phyloP scores from a whole-genome alignment of 2,329 filamentous ascomycete species.

The Epichloe aotearoae region DNA sequence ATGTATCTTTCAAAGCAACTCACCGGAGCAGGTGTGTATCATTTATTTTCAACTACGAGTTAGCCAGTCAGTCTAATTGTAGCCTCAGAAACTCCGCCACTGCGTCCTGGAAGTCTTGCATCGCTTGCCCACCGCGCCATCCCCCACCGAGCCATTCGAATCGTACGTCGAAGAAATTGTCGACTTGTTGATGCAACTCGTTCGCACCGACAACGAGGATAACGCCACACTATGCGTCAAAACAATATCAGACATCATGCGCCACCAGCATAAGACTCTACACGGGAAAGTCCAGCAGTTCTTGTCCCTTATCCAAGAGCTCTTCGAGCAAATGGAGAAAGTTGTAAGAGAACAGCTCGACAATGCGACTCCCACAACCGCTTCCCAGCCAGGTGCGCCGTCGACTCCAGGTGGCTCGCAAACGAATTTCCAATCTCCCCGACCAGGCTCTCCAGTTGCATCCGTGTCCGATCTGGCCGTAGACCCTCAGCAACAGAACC shows the following conservation, averaged over 20 bases:
- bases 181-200: conserved; percentile 77
- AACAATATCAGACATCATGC: conserved; percentile 91
- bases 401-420: conserved; percentile 53
- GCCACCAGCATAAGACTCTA: conserved; percentile 78
- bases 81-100: conserved; percentile 65
- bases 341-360: conserved; percentile 95
- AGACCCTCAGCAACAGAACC: conserved; percentile 67
- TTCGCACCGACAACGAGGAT: conserved; percentile 90
- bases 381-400: conserved; percentile 42
- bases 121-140: conserved; percentile 59
- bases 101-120: conserved; percentile 91
- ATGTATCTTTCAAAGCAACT: conserved; percentile 83
- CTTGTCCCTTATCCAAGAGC: conserved; percentile 80
- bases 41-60: background rate
- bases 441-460: conserved; percentile 79
- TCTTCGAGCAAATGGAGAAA: conserved; percentile 89
- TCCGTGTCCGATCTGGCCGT: conserved; percentile 68
- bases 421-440: conserved; percentile 71
- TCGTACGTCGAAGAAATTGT: conserved; percentile 80
- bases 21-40: conserved; percentile 64
- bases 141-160: conserved; percentile 65
- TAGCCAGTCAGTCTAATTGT: conserved; percentile 8
- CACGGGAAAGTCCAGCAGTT: conserved; percentile 73
- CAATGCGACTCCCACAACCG: conserved; percentile 45
- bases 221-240: conserved; percentile 98